Evolutionary conservation across 106 monocot species (phyloP).

Genomic region (Iris macrosiphon): DNA sequence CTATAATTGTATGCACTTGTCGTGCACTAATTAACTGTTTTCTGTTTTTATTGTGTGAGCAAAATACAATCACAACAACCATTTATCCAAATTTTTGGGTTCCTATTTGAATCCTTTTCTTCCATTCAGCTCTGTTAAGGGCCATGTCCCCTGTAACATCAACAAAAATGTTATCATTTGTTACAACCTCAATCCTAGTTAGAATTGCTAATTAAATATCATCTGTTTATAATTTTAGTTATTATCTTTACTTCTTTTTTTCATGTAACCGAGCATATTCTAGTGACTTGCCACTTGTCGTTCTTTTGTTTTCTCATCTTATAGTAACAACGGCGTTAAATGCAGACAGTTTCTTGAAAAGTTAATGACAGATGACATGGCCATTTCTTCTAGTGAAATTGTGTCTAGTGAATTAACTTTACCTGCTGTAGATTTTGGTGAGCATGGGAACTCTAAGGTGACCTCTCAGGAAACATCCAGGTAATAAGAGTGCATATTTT

Average conservation of each 20-base stretch:
- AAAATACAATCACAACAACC: background rate
- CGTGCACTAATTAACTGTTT: background rate
- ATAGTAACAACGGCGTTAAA: background rate
- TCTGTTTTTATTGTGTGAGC: background rate
- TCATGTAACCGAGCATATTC: too few species aligned
- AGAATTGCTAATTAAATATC: background rate
- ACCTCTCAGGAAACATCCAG: background rate
- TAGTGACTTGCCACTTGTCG: background rate
- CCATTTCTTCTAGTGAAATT: background rate
- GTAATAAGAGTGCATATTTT: background rate
- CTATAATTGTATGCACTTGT: background rate
- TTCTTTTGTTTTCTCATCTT: conserved; percentile 2
- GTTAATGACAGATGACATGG: background rate
- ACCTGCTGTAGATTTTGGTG: background rate
- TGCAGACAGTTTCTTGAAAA: background rate
- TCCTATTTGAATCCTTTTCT: too few species aligned
- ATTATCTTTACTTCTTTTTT: too few species aligned
- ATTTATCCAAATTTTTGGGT: too few species aligned
- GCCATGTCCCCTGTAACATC: too few species aligned
- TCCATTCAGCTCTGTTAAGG: too few species aligned
- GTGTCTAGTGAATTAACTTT: background rate
- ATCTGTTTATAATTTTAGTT: background rate
- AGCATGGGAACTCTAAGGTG: background rate
- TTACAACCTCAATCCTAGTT: background rate
- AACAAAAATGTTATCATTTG: too few species aligned